These are phyloP conservation scores for Komagataella mondaviorum DNA, from an alignment of 805 yeast species.

Conservation along the genomic window DNA sequence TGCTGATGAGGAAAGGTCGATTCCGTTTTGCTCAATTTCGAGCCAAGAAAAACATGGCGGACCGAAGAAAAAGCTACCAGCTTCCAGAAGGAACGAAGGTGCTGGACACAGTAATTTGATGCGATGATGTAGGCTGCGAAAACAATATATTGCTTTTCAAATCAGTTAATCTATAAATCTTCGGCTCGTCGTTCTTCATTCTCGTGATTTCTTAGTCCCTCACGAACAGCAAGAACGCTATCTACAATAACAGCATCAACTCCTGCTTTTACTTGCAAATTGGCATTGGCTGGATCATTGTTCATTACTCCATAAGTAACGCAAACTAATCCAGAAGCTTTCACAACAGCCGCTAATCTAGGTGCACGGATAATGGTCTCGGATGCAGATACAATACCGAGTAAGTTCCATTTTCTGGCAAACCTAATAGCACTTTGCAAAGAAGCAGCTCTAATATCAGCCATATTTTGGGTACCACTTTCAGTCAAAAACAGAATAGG, in stretches of 20 bases:
- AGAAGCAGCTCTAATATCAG: conserved; percentile 78
- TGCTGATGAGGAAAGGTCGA: neutral
- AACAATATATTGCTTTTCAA: too few species aligned
- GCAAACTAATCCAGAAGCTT: conserved; percentile 82
- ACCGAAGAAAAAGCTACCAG: neutral
- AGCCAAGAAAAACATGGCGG: neutral
- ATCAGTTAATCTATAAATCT: neutral
- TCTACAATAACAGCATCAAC: conserved; percentile 98
- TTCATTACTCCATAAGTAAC: conserved; percentile 82
- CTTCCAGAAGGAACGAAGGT: too few species aligned
- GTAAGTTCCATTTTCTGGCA: conserved; percentile 79
- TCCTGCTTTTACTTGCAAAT: conserved; percentile 81
- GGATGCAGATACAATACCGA: conserved; percentile 88
- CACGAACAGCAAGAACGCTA: conserved; percentile 84
- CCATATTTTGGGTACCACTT: conserved; percentile 75
- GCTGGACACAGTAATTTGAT: too few species aligned
- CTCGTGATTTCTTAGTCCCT: conserved; percentile 38
- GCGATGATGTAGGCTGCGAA: too few species aligned
- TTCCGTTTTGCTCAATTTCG: neutral
- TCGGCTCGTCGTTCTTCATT: neutral
- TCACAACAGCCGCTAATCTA: conserved; percentile 79
- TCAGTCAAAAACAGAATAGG: conserved; percentile 88
- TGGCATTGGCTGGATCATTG: conserved; percentile 74
- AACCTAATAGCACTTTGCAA: conserved; percentile 86
- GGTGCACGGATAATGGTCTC: conserved; percentile 82